These are phyloP conservation scores for Corynascus novoguineensis DNA, from an alignment of 495 filamentous ascomycete species.

Conservation along the genomic window DNA sequence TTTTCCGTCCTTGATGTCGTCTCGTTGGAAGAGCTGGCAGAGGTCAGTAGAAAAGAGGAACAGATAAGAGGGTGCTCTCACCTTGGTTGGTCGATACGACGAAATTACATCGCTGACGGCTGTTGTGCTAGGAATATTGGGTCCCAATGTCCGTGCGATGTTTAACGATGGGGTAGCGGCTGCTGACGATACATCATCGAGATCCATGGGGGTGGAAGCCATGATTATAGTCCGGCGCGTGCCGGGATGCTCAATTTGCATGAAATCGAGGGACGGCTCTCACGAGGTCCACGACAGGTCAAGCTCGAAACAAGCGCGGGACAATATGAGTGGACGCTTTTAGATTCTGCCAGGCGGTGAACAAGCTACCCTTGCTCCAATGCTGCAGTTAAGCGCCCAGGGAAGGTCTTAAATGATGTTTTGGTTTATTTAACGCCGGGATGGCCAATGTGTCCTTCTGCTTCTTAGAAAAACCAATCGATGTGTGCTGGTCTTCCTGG, in stretches of 20 bases:
- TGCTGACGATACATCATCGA: slow-evolving; percentile 40
- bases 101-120: slow-evolving; percentile 44
- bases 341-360: slow-evolving; percentile 21
- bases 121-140: slow-evolving; percentile 32
- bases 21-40: slow-evolving; percentile 39
- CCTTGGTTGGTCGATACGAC: slow-evolving; percentile 49
- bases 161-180: slow-evolving; percentile 36
- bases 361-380: neutral
- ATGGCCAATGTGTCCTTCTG: no score
- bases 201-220: slow-evolving; percentile 50
- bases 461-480: no score
- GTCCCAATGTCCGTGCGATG: slow-evolving; percentile 34
- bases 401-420: no score
- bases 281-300: no score
- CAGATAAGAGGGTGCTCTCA: slow-evolving; percentile 16
- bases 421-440: no score
- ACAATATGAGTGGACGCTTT: neutral
- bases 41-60: slow-evolving; percentile 14
- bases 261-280: neutral
- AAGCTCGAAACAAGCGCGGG: neutral
- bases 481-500: no score
- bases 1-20: slow-evolving; percentile 39
- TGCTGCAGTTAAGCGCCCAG: no score
- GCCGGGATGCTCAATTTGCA: neutral
- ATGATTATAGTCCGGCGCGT: slow-evolving; percentile 24